Evolutionary conservation across 2,329 filamentous ascomycete species (phyloP).

Genomic region (Chaetomiaceae sp.): DNA sequence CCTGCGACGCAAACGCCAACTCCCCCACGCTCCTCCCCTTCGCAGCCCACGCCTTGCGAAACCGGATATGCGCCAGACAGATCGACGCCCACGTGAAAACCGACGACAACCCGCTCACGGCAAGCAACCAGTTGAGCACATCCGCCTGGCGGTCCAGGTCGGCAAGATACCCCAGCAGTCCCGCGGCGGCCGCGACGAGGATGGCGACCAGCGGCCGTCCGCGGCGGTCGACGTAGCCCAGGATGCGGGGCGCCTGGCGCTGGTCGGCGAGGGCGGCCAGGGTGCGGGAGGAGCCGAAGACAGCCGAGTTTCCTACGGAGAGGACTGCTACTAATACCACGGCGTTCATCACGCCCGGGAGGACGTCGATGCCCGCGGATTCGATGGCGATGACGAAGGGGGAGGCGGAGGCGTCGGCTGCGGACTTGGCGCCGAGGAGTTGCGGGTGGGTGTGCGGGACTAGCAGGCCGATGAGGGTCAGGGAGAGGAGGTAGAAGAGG

Average conservation of each 20-base stretch:
- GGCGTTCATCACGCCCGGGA: constrained; percentile 90
- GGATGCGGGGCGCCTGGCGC: constrained; percentile 69
- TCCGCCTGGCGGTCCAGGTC: constrained; percentile 54
- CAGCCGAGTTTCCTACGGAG: constrained; percentile 85
- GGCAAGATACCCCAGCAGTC: constrained; percentile 73
- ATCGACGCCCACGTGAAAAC: constrained; percentile 81
- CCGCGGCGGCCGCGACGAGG: constrained; percentile 58
- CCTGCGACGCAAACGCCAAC: constrained; percentile 75
- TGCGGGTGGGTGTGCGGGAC: constrained; percentile 66
- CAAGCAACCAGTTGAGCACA: constrained; percentile 75
- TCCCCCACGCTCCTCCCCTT: constrained; percentile 68
- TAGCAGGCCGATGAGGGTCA: constrained; percentile 75
- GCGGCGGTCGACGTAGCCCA: constrained; percentile 76
- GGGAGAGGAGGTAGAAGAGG: constrained; percentile 81
- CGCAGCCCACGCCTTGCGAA: constrained; percentile 71
- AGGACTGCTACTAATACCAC: constrained; percentile 88
- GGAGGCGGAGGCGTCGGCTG: constrained; percentile 68
- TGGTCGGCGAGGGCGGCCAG: constrained; percentile 87
- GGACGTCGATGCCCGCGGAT: constrained; percentile 72
- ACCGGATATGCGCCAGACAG: constrained; percentile 87
- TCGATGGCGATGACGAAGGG: constrained; percentile 92
- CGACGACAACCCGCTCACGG: constrained; percentile 66
- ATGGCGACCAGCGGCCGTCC: constrained; percentile 78
- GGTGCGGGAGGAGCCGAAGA: constrained; percentile 88
- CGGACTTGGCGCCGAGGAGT: constrained; percentile 54